phyloP scores from a whole-genome alignment of 1,284 basidiomycete genomes.

The Cystobasidiaceae sp. region DNA sequence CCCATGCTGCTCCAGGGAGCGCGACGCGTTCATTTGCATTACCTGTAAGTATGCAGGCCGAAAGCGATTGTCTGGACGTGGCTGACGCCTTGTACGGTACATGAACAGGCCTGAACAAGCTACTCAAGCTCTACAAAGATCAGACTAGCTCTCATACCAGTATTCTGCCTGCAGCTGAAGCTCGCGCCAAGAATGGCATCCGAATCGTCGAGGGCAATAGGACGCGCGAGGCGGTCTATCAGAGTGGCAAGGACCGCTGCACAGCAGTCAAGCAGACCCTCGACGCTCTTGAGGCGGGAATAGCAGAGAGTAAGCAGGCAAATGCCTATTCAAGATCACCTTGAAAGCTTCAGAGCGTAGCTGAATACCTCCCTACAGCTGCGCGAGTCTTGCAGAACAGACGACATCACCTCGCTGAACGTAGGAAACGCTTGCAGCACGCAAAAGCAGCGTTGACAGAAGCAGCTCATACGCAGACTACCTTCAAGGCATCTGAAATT shows the following conservation, averaged over 20 bases:
- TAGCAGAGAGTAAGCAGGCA: not conserved
- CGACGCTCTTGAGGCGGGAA: not conserved
- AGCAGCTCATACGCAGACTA: too few relatives aligned
- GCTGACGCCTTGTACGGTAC: not conserved
- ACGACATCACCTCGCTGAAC: not conserved
- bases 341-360: too few relatives aligned
- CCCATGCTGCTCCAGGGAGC: constrained; percentile 14
- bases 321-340: too few relatives aligned
- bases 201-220: not conserved
- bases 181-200: constrained; percentile 12
- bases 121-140: constrained; percentile 29
- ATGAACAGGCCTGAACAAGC: constrained; percentile 15
- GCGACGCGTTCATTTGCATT: constrained; percentile 10
- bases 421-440: not conserved
- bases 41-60: not conserved
- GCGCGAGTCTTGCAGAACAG: not conserved
- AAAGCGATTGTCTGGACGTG: too few relatives aligned
- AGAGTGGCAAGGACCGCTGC: not conserved
- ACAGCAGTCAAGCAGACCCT: not conserved
- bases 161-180: constrained; percentile 9
- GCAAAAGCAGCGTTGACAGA: not conserved
- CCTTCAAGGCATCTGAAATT: too few relatives aligned
- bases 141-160: constrained; percentile 10
- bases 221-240: not conserved
- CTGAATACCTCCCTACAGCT: not conserved